phyloP scores from a whole-genome alignment of 768 basidiomycete genomes.

The Crucibulum laeve region DNA sequence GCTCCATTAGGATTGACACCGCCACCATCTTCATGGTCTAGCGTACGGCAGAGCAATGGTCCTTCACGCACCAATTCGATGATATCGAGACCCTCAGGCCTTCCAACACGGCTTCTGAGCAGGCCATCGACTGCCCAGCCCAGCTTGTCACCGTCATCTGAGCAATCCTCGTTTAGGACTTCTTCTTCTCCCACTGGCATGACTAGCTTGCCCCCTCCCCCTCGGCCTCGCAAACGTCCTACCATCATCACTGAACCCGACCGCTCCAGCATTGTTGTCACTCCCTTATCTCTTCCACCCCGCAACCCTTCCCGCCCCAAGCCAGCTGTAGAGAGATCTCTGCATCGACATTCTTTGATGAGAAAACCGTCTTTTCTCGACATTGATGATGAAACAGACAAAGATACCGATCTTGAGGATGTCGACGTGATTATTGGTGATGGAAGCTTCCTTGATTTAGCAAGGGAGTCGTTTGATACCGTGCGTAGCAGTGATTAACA shows the following conservation, averaged over 20 bases:
- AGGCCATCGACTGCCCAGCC: slow-evolving; percentile 34
- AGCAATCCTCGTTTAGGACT: slow-evolving; percentile 2
- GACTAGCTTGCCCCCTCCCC: slow-evolving; percentile 53
- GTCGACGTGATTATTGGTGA: slow-evolving; percentile 15
- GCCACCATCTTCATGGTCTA: not conserved
- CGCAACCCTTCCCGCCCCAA: slow-evolving; percentile 18
- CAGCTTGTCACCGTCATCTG: slow-evolving; percentile 11
- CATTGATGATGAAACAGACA: slow-evolving; percentile 49
- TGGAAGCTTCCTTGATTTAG: slow-evolving; percentile 49
- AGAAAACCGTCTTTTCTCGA: slow-evolving; percentile 72
- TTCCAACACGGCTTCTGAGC: not conserved
- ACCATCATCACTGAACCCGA: slow-evolving; percentile 13
- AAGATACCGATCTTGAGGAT: slow-evolving; percentile 20
- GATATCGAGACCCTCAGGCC: not conserved
- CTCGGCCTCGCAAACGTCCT: slow-evolving; percentile 35
- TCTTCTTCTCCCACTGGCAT: slow-evolving; percentile 20
- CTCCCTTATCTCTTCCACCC: slow-evolving; percentile 3
- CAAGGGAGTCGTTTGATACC: slow-evolving; percentile 49
- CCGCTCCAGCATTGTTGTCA: slow-evolving; percentile 12
- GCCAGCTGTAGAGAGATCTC: slow-evolving; percentile 30
- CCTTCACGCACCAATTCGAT: slow-evolving; percentile 6
- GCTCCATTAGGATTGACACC: no score
- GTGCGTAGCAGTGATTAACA: slow-evolving; percentile 24
- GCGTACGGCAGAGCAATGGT: not conserved
- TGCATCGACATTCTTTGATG: slow-evolving; percentile 50